These are phyloP conservation scores for Alopecurus myosuroides DNA, from an alignment of 176 grass and related monocot species.

Conservation along the genomic window DNA sequence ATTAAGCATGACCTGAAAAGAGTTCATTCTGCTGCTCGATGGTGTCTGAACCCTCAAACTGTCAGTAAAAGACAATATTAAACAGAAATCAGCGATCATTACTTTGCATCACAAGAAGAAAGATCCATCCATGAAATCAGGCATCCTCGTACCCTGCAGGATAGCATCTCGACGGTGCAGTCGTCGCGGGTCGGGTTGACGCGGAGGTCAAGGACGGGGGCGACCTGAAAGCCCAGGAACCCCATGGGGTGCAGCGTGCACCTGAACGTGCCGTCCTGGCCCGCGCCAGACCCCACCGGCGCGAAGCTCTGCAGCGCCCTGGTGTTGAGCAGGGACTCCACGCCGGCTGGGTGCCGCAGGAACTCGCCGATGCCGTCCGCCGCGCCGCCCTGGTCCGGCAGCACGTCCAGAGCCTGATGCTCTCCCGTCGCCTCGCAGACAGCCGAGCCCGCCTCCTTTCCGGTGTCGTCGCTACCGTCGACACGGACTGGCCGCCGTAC, in stretches of 20 bases:
- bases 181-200: conserved; percentile 48
- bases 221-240: conserved; percentile 66
- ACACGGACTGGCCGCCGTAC: background rate
- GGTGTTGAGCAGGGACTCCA: conserved; percentile 80
- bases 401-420: conserved; percentile 36
- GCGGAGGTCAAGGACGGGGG: conserved; percentile 70
- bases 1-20: conserved; percentile 51
- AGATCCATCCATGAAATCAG: background rate
- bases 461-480: background rate
- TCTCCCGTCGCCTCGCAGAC: conserved; percentile 36
- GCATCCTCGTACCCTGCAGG: conserved; percentile 49
- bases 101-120: background rate
- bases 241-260: conserved; percentile 71
- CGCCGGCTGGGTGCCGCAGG: conserved; percentile 54
- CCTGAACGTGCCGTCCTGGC: conserved; percentile 23
- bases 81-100: background rate
- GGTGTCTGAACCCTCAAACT: conserved; percentile 71
- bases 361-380: conserved; percentile 47
- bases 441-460: conserved; percentile 26
- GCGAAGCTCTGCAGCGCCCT: conserved; percentile 65
- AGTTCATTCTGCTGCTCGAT: conserved; percentile 65
- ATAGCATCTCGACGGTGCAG: conserved; percentile 89
- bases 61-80: background rate
- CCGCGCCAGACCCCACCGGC: background rate
- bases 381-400: background rate